A percentile compares a stretch with the other conserved stretches of the same genome.
Conservation (phyloP, 768 basidiomycete genomes). For the Lactarius tabidus region DNA sequence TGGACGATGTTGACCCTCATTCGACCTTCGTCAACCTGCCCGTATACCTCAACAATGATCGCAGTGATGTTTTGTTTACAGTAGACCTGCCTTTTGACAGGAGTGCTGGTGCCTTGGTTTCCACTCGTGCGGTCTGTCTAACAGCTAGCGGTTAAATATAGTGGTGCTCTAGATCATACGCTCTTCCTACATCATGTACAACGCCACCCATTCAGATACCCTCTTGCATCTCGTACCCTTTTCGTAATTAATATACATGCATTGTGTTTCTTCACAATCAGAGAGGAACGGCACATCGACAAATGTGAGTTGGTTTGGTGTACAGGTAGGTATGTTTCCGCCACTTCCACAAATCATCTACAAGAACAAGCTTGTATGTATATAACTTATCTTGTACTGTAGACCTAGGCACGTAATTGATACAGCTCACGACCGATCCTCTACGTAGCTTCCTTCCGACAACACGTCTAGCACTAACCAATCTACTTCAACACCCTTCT, state of each 20-base stretch:
- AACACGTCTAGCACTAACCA: constrained; percentile 82
- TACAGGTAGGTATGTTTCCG: background rate
- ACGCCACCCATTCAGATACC: background rate
- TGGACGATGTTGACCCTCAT: constrained; percentile 39
- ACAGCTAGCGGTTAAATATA: constrained; percentile 46
- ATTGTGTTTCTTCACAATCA: background rate
- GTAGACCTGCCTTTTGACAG: constrained; percentile 77
- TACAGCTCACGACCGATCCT: constrained; percentile 9
- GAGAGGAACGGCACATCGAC: background rate
- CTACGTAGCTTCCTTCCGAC: constrained; percentile 38
- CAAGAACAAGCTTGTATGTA: background rate
- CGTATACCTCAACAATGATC: constrained; percentile 87
- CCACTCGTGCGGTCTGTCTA: constrained; percentile 87
- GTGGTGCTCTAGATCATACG: background rate
- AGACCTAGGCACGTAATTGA: background rate
- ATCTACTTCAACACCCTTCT: constrained; percentile 74
- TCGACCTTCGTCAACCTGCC: constrained; percentile 69
- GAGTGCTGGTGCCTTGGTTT: constrained; percentile 62
- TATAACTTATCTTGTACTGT: background rate
- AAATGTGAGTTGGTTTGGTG: background rate
- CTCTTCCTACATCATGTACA: constrained; percentile 4
- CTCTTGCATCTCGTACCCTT: background rate
- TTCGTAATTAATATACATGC: background rate
- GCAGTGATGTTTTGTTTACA: constrained; percentile 88
- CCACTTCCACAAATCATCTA: background rate